Evolutionary conservation across 2,329 filamentous ascomycete species (phyloP).

Genomic region (Hymenotorrendiella dingleyae): DNA sequence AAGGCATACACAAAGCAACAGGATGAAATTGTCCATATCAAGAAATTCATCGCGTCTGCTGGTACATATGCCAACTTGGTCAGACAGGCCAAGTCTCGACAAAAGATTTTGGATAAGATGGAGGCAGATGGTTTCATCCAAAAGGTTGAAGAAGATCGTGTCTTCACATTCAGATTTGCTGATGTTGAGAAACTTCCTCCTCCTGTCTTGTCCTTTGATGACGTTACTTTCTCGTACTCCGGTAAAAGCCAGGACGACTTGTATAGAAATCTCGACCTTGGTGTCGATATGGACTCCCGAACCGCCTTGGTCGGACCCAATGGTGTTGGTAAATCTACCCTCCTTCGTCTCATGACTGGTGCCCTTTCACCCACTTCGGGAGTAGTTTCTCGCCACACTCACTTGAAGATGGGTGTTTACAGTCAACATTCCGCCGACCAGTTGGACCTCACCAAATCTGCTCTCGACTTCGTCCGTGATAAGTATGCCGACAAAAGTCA

Average conservation of each 20-base stretch:
- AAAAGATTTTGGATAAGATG: conserved; percentile 99
- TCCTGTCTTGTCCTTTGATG: conserved; percentile 90
- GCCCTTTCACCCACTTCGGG: conserved; percentile 82
- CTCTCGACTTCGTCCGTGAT: conserved; percentile 95
- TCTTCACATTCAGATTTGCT: conserved; percentile 97
- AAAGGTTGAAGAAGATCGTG: conserved; percentile 73
- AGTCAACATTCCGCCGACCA: conserved; percentile 98
- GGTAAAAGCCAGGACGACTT: conserved; percentile 84
- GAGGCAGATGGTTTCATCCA: conserved; percentile 98
- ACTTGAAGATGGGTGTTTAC: conserved; percentile 97
- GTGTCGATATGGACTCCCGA: conserved; percentile 99
- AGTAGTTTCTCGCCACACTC: conserved; percentile 83
- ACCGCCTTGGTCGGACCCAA: conserved; percentile 96
- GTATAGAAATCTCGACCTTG: conserved; percentile 94
- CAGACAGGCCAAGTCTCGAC: conserved; percentile 94
- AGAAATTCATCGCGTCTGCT: conserved; percentile 99
- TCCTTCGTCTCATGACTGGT: conserved; percentile 93
- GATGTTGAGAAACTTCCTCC: conserved; percentile 99
- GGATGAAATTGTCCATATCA: conserved; percentile 98
- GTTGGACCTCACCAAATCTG: conserved; percentile 95
- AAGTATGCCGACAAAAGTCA: conserved; percentile 86
- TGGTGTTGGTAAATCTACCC: conserved; percentile 97
- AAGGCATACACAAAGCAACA: conserved; percentile 99
- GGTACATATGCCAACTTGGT: conserved; percentile 99
- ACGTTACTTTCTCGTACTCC: conserved; percentile 97